Conservation (phyloP, 2,329 filamentous ascomycete species). For the Penicillium sp. region DNA sequence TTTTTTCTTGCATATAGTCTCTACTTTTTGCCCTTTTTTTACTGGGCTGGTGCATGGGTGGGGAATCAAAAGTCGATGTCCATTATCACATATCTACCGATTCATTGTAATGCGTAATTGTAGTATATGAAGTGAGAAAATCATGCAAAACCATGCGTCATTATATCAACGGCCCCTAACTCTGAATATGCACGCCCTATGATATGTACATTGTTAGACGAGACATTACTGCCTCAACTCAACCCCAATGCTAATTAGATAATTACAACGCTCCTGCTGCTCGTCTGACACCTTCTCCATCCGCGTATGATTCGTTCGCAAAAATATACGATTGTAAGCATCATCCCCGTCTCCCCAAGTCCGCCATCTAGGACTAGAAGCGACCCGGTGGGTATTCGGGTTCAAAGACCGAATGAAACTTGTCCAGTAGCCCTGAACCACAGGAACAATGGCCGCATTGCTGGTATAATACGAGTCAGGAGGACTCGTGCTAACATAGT, state of each 20-base stretch:
- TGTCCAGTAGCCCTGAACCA: slow-evolving; percentile 71
- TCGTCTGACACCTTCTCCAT: slow-evolving; percentile 48
- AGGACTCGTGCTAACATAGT: slow-evolving; percentile 50
- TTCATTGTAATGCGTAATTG: too few species aligned
- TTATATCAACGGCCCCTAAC: not conserved
- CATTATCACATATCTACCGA: not conserved
- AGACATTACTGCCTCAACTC: slow-evolving; percentile 46
- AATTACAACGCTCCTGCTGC: slow-evolving; percentile 49
- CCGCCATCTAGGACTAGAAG: slow-evolving; percentile 54
- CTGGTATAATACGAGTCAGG: slow-evolving; percentile 58
- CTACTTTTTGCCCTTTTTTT: slow-evolving; percentile 13
- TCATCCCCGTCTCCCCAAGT: slow-evolving; percentile 37
- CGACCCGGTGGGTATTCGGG: slow-evolving; percentile 59
- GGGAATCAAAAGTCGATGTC: slow-evolving; percentile 22
- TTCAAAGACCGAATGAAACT: slow-evolving; percentile 68
- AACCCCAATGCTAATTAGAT: slow-evolving; percentile 51
- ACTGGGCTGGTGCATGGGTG: slow-evolving; percentile 20
- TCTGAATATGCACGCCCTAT: not conserved
- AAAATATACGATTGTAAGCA: slow-evolving; percentile 40
- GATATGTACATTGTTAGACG: not conserved
- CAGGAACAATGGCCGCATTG: slow-evolving; percentile 59
- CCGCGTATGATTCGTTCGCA: slow-evolving; percentile 45
- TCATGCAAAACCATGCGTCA: not conserved
- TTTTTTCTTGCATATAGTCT: slow-evolving; percentile 9
- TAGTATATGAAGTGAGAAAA: not conserved